A percentile compares a stretch with the other conserved stretches of the same genome.
These are phyloP conservation scores for Nicotiana tomentosiformis DNA, from an alignment of 257 asterid genomes.

Conservation along the genomic window DNA sequence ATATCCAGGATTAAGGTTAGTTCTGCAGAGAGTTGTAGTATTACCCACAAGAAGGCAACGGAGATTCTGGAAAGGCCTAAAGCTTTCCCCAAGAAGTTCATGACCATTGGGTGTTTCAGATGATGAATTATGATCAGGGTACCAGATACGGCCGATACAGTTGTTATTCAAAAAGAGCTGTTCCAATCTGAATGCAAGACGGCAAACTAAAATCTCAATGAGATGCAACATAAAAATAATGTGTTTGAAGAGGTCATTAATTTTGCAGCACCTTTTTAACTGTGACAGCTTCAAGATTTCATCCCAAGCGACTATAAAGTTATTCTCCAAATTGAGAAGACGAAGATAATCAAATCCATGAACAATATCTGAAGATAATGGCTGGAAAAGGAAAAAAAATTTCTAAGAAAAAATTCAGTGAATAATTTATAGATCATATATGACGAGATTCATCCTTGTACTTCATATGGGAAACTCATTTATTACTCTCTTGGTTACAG, in stretches of 20 bases:
- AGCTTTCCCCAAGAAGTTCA: slow-evolving; percentile 31
- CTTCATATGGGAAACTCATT: not conserved
- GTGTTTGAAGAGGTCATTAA: slow-evolving; percentile 4
- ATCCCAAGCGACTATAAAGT: slow-evolving; percentile 70
- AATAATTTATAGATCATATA: not conserved
- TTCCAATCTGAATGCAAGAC: slow-evolving; percentile 60
- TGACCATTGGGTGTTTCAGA: slow-evolving; percentile 25
- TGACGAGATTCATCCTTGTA: not conserved
- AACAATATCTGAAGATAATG: slow-evolving; percentile 46
- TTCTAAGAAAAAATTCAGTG: slow-evolving; percentile 1
- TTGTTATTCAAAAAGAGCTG: slow-evolving; percentile 85
- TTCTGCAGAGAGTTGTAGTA: slow-evolving; percentile 9
- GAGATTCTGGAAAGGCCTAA: slow-evolving; percentile 58
- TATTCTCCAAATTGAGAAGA: slow-evolving; percentile 81
- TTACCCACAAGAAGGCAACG: slow-evolving; percentile 77
- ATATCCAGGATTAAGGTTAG: not conserved
- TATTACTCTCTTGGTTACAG: not conserved
- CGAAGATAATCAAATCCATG: slow-evolving; percentile 72
- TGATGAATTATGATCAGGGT: slow-evolving; percentile 41
- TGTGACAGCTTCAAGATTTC: slow-evolving; percentile 72
- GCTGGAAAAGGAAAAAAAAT: slow-evolving; percentile 35
- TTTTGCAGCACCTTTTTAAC: slow-evolving; percentile 47
- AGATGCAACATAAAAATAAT: slow-evolving; percentile 9
- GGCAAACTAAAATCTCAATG: slow-evolving; percentile 12
- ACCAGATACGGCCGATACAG: slow-evolving; percentile 44